Evolutionary conservation across 257 asterid species (phyloP).

Genomic region (Voacanga thouarsii): DNA sequence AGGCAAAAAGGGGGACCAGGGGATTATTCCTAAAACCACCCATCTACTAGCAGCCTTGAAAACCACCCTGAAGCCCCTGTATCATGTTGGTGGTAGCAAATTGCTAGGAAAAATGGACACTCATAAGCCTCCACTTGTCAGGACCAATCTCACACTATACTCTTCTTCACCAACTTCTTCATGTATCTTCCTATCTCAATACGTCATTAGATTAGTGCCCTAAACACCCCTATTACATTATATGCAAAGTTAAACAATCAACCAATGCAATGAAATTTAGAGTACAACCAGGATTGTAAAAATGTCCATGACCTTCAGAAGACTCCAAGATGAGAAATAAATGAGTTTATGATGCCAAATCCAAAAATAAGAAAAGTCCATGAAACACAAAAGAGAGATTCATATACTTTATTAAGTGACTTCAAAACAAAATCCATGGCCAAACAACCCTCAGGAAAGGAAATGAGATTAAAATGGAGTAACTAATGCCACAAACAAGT

Average conservation of each 20-base stretch:
- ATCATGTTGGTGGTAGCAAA: neutral
- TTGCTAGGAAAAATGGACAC: neutral
- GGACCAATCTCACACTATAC: neutral
- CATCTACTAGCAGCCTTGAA: neutral
- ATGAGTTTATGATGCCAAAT: neutral
- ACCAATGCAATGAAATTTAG: neutral
- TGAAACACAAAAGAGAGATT: neutral
- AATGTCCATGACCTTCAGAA: neutral
- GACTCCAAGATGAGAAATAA: neutral
- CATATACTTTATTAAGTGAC: neutral
- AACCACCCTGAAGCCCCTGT: neutral
- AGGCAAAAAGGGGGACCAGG: neutral
- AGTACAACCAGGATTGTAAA: neutral
- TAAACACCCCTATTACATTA: neutral
- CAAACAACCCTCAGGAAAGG: neutral
- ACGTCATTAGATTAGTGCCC: no score
- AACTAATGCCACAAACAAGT: neutral
- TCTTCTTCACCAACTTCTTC: neutral
- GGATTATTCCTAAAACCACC: neutral
- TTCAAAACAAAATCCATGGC: neutral
- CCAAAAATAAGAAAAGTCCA: neutral
- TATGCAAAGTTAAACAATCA: neutral
- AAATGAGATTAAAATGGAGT: neutral
- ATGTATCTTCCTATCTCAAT: neutral
- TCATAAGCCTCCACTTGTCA: neutral